Percentiles rank a stretch among this genome's conserved stretches.
phyloP scores from a whole-genome alignment of 2,329 filamentous ascomycete species.

The Raffaelea albimanens region DNA sequence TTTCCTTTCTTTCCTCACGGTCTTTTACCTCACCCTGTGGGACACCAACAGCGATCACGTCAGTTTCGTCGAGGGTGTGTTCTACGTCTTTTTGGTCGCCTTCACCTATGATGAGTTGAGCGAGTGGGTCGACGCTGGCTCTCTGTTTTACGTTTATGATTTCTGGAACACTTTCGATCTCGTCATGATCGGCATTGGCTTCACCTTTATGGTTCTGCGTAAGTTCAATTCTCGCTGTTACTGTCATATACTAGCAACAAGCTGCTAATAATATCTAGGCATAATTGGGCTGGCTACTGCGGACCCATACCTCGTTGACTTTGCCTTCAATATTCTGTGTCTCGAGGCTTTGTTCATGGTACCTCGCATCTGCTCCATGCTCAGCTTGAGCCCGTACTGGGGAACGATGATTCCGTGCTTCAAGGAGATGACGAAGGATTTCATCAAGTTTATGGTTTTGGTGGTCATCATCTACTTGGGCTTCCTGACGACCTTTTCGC shows the following conservation, averaged over 20 bases:
- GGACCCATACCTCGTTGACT: slow-evolving; percentile 56
- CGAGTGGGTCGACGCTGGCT: slow-evolving; percentile 77
- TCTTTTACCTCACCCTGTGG: slow-evolving; percentile 83
- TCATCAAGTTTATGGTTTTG: slow-evolving; percentile 68
- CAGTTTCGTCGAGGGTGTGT: slow-evolving; percentile 57
- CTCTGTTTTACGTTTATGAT: slow-evolving; percentile 75
- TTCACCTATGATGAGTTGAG: slow-evolving; percentile 84
- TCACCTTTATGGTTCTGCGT: slow-evolving; percentile 46
- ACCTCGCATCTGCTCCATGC: slow-evolving; percentile 76
- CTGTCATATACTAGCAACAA: not conserved
- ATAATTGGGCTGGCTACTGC: slow-evolving; percentile 55
- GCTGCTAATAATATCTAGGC: slow-evolving; percentile 33
- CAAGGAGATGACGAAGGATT: slow-evolving; percentile 91
- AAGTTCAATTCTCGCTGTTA: slow-evolving; percentile 25
- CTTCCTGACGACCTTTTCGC: slow-evolving; percentile 78
- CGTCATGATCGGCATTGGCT: slow-evolving; percentile 62
- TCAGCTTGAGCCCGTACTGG: slow-evolving; percentile 84
- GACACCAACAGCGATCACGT: slow-evolving; percentile 58
- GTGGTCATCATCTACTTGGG: slow-evolving; percentile 77
- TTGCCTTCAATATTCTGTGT: slow-evolving; percentile 81
- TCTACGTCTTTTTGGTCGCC: slow-evolving; percentile 80
- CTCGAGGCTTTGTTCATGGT: slow-evolving; percentile 86
- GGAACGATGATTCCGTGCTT: slow-evolving; percentile 82
- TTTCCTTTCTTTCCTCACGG: slow-evolving; percentile 62
- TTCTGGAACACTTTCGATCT: slow-evolving; percentile 72